Evolutionary conservation across 768 basidiomycete species (phyloP), one percentile per base, ranked within the genome.

Genomic region (Lentinus brumalis): DNA sequence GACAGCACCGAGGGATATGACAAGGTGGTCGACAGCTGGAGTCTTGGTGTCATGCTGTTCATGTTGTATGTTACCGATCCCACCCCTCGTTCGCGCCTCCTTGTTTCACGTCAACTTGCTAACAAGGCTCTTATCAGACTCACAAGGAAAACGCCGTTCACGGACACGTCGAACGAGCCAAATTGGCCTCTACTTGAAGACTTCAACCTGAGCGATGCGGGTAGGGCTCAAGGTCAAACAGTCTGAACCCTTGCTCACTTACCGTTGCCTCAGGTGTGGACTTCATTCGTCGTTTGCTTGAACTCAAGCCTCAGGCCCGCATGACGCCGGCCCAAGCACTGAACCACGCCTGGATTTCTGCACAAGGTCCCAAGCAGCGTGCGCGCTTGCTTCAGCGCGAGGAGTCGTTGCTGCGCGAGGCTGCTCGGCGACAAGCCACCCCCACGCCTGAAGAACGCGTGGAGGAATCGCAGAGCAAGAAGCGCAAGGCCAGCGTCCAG

Each of bases 1-100:
- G 29, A 41, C 88, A 96, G 55, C 71, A 9, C 52, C 35, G 52
- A 81, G 44, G 74, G 78, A 31, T 97, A 98, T 68, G 86, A 88
- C 67, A 83, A 86, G 60, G 76, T 88, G 26, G 95, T 97, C 54
- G 95, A 98, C 70, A 92, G 91, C 61, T 98, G 94, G 94, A 94
- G 92, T 46, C 83, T 94, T 9, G 95, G 96, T 5, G 92, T 96
- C 29, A 95, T 97, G 54, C 83, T 96, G 1, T 97, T 88, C 66
- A 86, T 87, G 38, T 92, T 92, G 94, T 92, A 68, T 49, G 57
- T 44, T 11, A 35, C 11, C 35, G 11, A 9, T 14, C n/a, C 42
- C 53, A 16, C 31, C n/a, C 14, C 32, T 31, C 26, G 35, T 44
- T 26, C n/a, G 21, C 21, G 21, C 21, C 21, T 1, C 21, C 21